Evolutionary conservation across 2,329 filamentous ascomycete species (phyloP).

Genomic region (Cordyceps tenuipes): DNA sequence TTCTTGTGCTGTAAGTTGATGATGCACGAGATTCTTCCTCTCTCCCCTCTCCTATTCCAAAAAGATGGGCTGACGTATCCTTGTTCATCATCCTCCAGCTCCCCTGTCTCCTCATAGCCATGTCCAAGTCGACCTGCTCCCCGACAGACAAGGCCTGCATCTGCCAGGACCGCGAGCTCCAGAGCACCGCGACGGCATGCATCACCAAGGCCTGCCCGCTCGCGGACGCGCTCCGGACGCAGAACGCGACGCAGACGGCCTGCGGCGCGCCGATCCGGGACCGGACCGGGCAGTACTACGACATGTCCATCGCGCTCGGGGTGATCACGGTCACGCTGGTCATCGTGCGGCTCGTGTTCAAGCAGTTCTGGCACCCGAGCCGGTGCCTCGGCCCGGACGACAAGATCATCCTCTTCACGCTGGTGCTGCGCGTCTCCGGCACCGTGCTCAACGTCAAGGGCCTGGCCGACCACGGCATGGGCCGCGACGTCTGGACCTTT

Average conservation of each 20-base stretch:
- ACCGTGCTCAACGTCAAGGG: conserved; percentile 26
- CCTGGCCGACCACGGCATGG: conserved; percentile 33
- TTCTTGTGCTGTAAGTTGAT: background rate
- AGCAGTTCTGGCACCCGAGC: conserved; percentile 25
- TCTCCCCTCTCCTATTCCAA: background rate
- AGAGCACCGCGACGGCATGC: background rate
- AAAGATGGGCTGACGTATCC: background rate
- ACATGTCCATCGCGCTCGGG: conserved; percentile 25
- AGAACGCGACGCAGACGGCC: conserved; percentile 18
- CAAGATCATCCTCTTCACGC: conserved; percentile 24
- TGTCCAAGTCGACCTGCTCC: background rate
- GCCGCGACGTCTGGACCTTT: conserved; percentile 44
- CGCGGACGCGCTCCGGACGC: conserved; percentile 1
- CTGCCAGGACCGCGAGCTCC: background rate
- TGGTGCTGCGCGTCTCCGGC: conserved; percentile 22
- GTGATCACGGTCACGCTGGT: conserved; percentile 32
- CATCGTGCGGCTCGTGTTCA: conserved; percentile 31
- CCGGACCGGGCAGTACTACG: conserved; percentile 25
- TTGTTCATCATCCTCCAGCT: background rate
- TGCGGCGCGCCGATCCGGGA: conserved; percentile 23
- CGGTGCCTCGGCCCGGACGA: conserved; percentile 31
- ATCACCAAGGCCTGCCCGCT: background rate
- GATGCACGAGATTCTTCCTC: no score
- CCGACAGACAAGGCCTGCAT: background rate
- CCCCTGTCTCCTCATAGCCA: background rate